Base-by-base conservation (phyloP, 495 filamentous ascomycete genomes). In the Corynascus novoguineensis region DNA sequence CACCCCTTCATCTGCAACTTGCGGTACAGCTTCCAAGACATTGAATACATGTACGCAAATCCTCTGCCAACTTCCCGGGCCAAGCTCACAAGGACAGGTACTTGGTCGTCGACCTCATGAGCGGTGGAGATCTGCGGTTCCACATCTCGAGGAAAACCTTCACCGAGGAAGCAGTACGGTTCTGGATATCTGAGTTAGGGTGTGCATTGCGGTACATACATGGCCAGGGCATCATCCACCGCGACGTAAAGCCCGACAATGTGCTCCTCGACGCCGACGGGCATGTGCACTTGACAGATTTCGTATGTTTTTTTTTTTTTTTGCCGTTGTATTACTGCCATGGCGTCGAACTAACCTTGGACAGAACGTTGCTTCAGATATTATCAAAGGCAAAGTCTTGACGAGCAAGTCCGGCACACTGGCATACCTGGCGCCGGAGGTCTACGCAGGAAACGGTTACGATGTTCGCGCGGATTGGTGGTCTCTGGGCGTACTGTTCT, bases 1-100 rank as follows among this genome's bases (percentile, higher is more conserved):
- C 93, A 98, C 68, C 88, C 92, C 29, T 97, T 98, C 74, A 86
- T 98, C 56, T 98, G 93, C 78, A 98, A 98, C 71, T 79, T 98
- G 76, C 86, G 93, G 51, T 98, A 97, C 73, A 96, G 91, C 77
- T 98, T 98, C 69, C 93, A 98, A 74, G 93, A 98, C 72, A 89
- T 97, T 63, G 93, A 98, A 69, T 98, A 98, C 73, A 86, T 98
- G 93, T 98, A 79, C 62, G 89, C 73, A 48, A 34, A 47, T 34
- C 40, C 25, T 42, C 21, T n/a, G 28, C 28, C 8, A 1, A 9
- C 3, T 12, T 15, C 19, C 3, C 2, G 10, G 27, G 47, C 29
- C 29, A 3, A 41, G 21, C 67, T 71, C 38, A 68, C 60, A 17
- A 29, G 59, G 17, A 9, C 68, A 96, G 92, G 76, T 97, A 98